Conservation (phyloP, 2,329 filamentous ascomycete species). For the Phialophora tarda region DNA sequence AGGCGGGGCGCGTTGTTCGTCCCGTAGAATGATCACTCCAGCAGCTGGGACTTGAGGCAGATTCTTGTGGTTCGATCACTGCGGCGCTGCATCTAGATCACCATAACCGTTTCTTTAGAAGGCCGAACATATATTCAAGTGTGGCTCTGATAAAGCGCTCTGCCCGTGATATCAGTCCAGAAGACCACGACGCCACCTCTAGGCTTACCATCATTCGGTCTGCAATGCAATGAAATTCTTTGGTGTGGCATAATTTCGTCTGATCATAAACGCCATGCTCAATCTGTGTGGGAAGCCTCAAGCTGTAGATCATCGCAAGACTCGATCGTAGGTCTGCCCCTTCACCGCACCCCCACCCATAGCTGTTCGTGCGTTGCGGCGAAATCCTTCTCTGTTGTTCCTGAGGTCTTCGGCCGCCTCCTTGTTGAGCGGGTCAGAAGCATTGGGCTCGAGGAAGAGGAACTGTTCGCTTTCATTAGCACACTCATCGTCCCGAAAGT, state of each 20-base stretch:
- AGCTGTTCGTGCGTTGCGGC: conserved; percentile 81
- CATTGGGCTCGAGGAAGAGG: conserved; percentile 96
- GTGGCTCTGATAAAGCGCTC: neutral
- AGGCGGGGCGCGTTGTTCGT: neutral
- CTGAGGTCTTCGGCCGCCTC: conserved; percentile 93
- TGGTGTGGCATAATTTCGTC: conserved; percentile 12
- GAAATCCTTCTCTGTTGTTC: conserved; percentile 83
- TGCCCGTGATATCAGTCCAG: neutral
- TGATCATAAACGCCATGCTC: conserved; percentile 19
- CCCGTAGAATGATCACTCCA: neutral
- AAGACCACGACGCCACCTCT: conserved; percentile 11
- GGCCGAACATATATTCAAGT: conserved; percentile 1
- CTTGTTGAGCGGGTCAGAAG: conserved; percentile 97
- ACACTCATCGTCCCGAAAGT: neutral
- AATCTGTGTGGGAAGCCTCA: neutral
- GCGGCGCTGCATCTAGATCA: neutral
- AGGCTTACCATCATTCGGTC: conserved; percentile 11
- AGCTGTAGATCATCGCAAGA: conserved; percentile 47
- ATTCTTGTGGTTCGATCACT: neutral
- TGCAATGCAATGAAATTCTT: conserved; percentile 16
- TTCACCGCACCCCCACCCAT: conserved; percentile 82
- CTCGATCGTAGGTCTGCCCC: conserved; percentile 76
- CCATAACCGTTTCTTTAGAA: neutral
- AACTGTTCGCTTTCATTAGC: conserved; percentile 62
- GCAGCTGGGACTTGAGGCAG: neutral